Conservation (phyloP, 2,329 filamentous ascomycete species). For the Monascus ruber region DNA sequence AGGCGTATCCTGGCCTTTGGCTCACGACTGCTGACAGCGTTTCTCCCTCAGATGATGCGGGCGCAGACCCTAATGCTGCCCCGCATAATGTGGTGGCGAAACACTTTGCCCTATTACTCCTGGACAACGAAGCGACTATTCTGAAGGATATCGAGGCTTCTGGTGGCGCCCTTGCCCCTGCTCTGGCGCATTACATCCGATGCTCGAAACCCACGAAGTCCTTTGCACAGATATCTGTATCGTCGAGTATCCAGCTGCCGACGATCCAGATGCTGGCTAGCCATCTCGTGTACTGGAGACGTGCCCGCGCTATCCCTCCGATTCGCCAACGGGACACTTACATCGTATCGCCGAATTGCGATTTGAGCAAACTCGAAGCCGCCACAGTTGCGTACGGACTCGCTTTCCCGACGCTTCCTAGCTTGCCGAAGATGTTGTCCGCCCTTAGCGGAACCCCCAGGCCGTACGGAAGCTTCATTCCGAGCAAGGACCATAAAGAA, state of each 20-base stretch:
- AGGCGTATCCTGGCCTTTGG: constrained; percentile 65
- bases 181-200: constrained; percentile 62
- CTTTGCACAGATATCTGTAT: constrained; percentile 58
- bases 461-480: constrained; percentile 72
- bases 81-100: constrained; percentile 57
- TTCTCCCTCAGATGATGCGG: constrained; percentile 54
- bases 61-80: constrained; percentile 45
- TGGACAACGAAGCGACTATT: constrained; percentile 72
- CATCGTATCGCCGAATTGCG: constrained; percentile 80
- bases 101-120: constrained; percentile 74
- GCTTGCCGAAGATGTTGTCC: constrained; percentile 76
- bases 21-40: constrained; percentile 76
- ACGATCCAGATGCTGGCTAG: constrained; percentile 81
- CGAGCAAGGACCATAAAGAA: constrained; percentile 74
- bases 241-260: constrained; percentile 55
- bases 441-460: constrained; percentile 69
- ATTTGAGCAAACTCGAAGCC: constrained; percentile 57
- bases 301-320: constrained; percentile 81
- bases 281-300: constrained; percentile 92
- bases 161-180: constrained; percentile 60
- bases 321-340: constrained; percentile 84
- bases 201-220: constrained; percentile 51
- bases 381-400: constrained; percentile 63
- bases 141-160: constrained; percentile 59
- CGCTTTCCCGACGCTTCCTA: constrained; percentile 71